Evolutionary conservation across 163 green algal genomes (phyloP), one percentile per base, ranked within the genome.

Genomic region (Volvox carteri): DNA sequence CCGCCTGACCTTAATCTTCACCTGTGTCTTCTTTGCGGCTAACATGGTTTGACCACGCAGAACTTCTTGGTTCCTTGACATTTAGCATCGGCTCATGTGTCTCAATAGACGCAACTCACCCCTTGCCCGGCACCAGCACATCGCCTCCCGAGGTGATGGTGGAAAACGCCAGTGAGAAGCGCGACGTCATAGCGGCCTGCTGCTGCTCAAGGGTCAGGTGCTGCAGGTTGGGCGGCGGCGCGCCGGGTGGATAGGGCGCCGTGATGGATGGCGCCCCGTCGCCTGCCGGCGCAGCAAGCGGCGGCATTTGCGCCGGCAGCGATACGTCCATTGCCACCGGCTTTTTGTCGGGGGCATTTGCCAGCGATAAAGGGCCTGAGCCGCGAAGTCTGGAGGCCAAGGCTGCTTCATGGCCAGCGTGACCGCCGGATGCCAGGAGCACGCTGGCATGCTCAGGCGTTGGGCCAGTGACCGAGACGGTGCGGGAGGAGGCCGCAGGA

Each of bases 151-250:
- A 78, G 39, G 83, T 88, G 50, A 88, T 74, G 46, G 67, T 88
- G 48, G 83, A 88, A 67, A 88, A 88, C 35, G 83, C 83, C 68
- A 88, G 37, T 5, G 83, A 88, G 68, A 83, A 83, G 83, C 83
- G 83, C 5, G 37, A 67, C 25, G 83, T 88, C 83, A 88, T 88
- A 12, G 83, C 83, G 37, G 83, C 83, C 30, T 58, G 30, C 81
- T 86, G 78, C 78, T 87, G 81, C 33, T 42, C 81, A 5, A 65
- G 14, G 39, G 81, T 87, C 5, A 87, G 41, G 16, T 60, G 11
- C 39, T 33, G 18, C 39, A 78, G 14, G 48, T 19, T 35, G n/a
- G 75, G 75, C 42, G 46, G 54, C 35, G 19, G 19, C 39, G 52
- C 54, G 37, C 21, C 48, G 30, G 50, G 50, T 35, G 76, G 76